Evolutionary conservation across 1,284 basidiomycete species (phyloP).

Genomic region (Volvariella surrecta): DNA sequence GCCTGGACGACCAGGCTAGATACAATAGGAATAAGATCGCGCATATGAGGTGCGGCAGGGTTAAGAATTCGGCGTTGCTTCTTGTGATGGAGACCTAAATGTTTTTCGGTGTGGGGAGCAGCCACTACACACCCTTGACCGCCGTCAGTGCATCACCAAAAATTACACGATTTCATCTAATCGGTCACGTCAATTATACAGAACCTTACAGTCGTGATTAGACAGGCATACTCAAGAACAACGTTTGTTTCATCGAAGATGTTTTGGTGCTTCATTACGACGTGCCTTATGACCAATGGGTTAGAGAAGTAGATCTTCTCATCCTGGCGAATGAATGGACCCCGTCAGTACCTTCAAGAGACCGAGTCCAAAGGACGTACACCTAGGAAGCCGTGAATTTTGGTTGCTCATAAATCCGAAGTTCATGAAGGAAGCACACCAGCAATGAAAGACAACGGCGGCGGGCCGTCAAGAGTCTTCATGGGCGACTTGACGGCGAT

Average conservation of each 20-base stretch:
- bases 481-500: too few species aligned
- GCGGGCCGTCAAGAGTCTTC: too few species aligned
- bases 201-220: too few species aligned
- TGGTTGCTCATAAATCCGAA: background rate
- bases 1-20: too few species aligned
- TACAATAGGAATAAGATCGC: conserved; percentile 15
- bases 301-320: conserved; percentile 3
- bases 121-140: background rate
- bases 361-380: background rate
- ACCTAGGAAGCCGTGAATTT: background rate
- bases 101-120: background rate
- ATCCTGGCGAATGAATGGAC: background rate
- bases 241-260: conserved; percentile 1
- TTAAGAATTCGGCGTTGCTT: conserved; percentile 24
- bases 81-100: conserved; percentile 19
- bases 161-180: background rate
- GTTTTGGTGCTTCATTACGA: background rate
- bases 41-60: conserved; percentile 22
- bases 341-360: background rate
- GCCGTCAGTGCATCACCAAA: conserved; percentile 3
- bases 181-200: too few species aligned
- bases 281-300: background rate
- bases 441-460: too few species aligned
- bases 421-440: too few species aligned
- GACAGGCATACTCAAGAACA: background rate